Base-by-base conservation (phyloP, 306 rosid species). In the Rubus idaeus region DNA sequence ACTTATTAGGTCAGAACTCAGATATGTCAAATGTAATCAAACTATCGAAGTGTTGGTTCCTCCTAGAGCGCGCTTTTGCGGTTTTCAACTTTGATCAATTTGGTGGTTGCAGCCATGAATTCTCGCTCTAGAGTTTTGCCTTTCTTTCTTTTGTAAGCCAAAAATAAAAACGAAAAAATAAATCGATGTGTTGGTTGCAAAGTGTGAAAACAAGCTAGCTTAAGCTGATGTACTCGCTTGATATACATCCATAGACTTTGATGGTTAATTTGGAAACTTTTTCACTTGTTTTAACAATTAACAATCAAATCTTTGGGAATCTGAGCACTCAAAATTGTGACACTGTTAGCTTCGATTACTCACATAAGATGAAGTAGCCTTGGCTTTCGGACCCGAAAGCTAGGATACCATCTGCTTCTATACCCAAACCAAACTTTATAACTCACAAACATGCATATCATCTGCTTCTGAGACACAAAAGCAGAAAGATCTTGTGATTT, bases 401-500 rank as follows among this genome's bases (percentile, higher is more conserved):
- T 58, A n/a, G 55, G 71, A 56, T 47, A 58, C 45, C 68, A 56
- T 23, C 46, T 45, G 63, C 77, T 62, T 75, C 60, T 4, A 30
- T 30, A 12, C 57, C 64, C 68, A n/a, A 68, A 40, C 63, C 21
- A 50, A 63, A 50, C 69, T 78, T 44, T 30, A 12, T 42, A 66
- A 52, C 12, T 26, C 41, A 64, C 20, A 80, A 20, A n/a, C 47
- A 71, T 40, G 55, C 75, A 56, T 47, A 58, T 40, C 68, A 50
- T 23, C 46, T 45, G 63, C 77, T 62, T 75, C 60, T 4, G 20
- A 55, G 10, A 73, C 53, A 75, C 68, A 73, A 83, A 73, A 82
- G 81, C 40, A 47, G 50, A 23, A 82, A 84, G 75, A 84, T 83
- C 83, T 86, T 78, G 77, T 75, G 62, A 75, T 35, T 49, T 79